Percentiles rank a stretch among this genome's conserved stretches.
These are phyloP conservation scores for Acmispon strigosus DNA, from an alignment of 306 rosid species.

Conservation along the genomic window DNA sequence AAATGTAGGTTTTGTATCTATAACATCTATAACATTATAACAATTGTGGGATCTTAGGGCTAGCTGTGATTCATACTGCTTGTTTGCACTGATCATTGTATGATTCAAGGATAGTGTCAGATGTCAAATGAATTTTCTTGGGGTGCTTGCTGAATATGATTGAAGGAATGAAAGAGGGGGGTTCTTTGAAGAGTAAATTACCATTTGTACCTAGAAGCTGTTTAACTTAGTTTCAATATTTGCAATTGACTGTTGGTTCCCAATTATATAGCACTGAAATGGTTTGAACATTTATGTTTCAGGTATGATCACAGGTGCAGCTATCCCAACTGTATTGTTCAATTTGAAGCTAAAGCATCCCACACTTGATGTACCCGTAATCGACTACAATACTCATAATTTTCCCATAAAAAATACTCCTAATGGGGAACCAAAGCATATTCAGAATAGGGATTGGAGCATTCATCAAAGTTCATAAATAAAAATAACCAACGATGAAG, in stretches of 20 bases:
- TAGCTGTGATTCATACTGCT: background rate
- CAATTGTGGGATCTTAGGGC: background rate
- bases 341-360: constrained; percentile 70
- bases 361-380: constrained; percentile 61
- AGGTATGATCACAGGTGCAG: constrained; percentile 94
- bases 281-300: background rate
- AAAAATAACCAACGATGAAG: too few species aligned
- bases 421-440: too few species aligned
- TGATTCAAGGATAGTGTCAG: background rate
- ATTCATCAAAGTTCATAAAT: too few species aligned
- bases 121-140: background rate
- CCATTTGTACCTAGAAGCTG: too few species aligned
- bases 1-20: constrained; percentile 1
- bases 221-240: too few species aligned
- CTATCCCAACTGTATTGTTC: constrained; percentile 67
- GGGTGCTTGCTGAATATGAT: constrained; percentile 2
- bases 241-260: too few species aligned
- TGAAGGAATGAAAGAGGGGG: background rate
- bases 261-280: background rate
- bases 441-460: too few species aligned
- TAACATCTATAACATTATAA: background rate
- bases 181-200: too few species aligned
- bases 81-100: background rate
- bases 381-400: constrained; percentile 73
- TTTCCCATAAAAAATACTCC: too few species aligned